A percentile compares a stretch with the other conserved stretches of the same genome.
Evolutionary conservation across 768 basidiomycete species (phyloP).

Genomic region (Leccinum sublutescens): DNA sequence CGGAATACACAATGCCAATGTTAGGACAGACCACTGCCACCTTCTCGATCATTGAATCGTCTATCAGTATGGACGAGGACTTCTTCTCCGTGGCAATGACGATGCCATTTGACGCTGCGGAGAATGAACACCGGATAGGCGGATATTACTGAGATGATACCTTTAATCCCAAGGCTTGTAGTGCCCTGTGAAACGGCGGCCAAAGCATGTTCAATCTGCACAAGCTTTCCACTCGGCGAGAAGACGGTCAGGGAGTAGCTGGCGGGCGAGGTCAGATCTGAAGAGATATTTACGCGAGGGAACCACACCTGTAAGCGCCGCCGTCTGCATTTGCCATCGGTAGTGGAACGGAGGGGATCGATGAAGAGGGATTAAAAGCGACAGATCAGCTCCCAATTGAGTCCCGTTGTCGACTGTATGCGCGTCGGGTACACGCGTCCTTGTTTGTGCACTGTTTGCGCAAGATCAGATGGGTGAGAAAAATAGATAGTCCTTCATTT

Average conservation of each 20-base stretch:
- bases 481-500: background rate
- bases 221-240: constrained; percentile 97
- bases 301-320: constrained; percentile 68
- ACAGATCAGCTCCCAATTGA: constrained; percentile 9
- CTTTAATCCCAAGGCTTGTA: constrained; percentile 98
- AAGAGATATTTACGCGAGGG: constrained; percentile 18
- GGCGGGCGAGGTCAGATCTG: constrained; percentile 20
- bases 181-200: constrained; percentile 95
- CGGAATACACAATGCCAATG: constrained; percentile 99
- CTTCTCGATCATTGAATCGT: constrained; percentile 98
- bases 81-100: constrained; percentile 99
- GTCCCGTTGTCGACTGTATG: constrained; percentile 16
- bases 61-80: constrained; percentile 94
- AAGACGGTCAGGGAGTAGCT: constrained; percentile 99
- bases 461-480: constrained; percentile 22
- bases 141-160: constrained; percentile 44
- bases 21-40: constrained; percentile 97
- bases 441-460: constrained; percentile 26
- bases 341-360: constrained; percentile 15
- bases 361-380: constrained; percentile 19
- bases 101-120: constrained; percentile 93
- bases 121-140: constrained; percentile 17
- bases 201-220: constrained; percentile 99
- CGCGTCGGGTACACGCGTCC: constrained; percentile 32
- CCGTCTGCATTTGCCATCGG: constrained; percentile 80